phyloP scores from a whole-genome alignment of 768 basidiomycete species.

The Boletus reticulatus region DNA sequence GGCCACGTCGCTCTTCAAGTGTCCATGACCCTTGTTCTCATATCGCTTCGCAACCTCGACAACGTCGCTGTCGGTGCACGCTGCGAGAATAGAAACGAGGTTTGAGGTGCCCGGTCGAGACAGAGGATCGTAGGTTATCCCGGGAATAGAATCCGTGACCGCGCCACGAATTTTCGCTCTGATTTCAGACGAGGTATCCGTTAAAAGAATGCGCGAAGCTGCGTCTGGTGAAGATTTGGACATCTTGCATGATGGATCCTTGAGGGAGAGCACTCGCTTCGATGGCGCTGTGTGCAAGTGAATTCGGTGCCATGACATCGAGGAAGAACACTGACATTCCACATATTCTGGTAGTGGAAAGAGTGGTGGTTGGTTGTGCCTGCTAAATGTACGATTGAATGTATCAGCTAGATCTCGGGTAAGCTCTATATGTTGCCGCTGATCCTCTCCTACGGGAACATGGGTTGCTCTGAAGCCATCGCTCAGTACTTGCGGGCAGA shows the following conservation, averaged over 20 bases:
- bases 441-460: slow-evolving; percentile 96
- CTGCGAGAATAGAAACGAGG: slow-evolving; percentile 56
- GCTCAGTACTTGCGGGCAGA: neutral
- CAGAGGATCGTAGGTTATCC: slow-evolving; percentile 78
- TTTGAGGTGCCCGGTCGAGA: slow-evolving; percentile 65
- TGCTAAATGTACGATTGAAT: slow-evolving; percentile 72
- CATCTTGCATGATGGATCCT: slow-evolving; percentile 88
- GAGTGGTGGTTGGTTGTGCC: slow-evolving; percentile 28
- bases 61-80: slow-evolving; percentile 55
- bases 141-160: slow-evolving; percentile 77
- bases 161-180: slow-evolving; percentile 70
- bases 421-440: slow-evolving; percentile 91
- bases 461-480: slow-evolving; percentile 66
- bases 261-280: slow-evolving; percentile 81
- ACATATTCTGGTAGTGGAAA: slow-evolving; percentile 76
- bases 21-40: slow-evolving; percentile 54
- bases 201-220: slow-evolving; percentile 82
- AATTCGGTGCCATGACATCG: neutral
- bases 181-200: slow-evolving; percentile 65
- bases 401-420: slow-evolving; percentile 76
- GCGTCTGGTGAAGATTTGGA: slow-evolving; percentile 86
- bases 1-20: slow-evolving; percentile 71
- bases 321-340: slow-evolving; percentile 57
- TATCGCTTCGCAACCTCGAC: slow-evolving; percentile 49
- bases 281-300: slow-evolving; percentile 56